These are phyloP conservation scores for Radiomyces spectabilis DNA, from an alignment of 192 early-diverging fungal species.

Conservation along the genomic window DNA sequence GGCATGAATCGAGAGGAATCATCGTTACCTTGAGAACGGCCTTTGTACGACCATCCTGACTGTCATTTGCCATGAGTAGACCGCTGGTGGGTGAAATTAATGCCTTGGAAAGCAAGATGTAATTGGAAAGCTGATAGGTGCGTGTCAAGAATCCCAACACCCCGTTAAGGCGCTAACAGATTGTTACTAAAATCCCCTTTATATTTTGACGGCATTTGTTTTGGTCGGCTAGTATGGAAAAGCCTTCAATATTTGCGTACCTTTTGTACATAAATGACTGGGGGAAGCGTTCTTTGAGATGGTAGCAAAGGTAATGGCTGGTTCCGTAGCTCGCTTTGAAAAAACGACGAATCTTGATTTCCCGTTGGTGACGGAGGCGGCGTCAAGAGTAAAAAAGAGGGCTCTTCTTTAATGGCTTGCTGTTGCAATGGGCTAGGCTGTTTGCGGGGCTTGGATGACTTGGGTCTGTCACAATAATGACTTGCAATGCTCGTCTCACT, in stretches of 20 bases:
- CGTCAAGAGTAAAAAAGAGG: too few species aligned
- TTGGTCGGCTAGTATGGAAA: background rate
- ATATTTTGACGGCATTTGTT: background rate
- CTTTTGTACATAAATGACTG: constrained; percentile 6
- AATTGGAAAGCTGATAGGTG: constrained; percentile 2
- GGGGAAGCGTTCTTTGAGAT: background rate
- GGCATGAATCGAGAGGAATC: too few species aligned
- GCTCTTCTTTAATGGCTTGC: too few species aligned
- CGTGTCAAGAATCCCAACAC: background rate
- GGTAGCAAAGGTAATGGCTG: background rate
- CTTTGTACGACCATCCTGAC: background rate
- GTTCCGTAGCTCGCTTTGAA: too few species aligned
- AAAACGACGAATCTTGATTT: too few species aligned
- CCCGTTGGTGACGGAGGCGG: too few species aligned
- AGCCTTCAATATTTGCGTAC: background rate
- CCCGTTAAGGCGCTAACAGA: background rate
- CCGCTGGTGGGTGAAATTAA: background rate
- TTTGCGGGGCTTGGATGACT: too few species aligned
- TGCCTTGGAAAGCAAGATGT: constrained; percentile 1
- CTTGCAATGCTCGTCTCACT: too few species aligned
- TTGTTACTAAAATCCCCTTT: background rate
- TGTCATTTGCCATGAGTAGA: background rate
- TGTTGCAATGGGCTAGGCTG: too few species aligned
- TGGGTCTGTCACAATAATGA: too few species aligned
- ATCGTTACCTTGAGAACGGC: background rate